A percentile compares a stretch with the other conserved stretches of the same genome.
phyloP scores from a whole-genome alignment of 1,284 basidiomycete species.

The Ganoderma resinaceum region DNA sequence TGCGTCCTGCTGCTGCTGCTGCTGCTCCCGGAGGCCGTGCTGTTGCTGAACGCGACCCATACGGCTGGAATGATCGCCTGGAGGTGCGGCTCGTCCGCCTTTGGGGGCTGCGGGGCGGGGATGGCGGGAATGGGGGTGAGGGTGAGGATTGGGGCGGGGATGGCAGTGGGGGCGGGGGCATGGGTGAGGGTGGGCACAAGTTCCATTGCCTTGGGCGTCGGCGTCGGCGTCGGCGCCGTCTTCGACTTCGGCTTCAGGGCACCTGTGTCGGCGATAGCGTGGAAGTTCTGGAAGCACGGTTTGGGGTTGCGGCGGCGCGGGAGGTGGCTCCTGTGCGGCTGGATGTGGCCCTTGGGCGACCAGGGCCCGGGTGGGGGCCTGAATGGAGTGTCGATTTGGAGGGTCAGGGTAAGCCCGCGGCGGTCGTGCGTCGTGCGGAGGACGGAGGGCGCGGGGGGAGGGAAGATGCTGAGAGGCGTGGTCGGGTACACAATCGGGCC shows the following conservation, averaged over 20 bases:
- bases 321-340: conserved; percentile 39
- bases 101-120: conserved; percentile 22
- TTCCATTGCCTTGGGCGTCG: conserved; percentile 8
- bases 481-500: conserved; percentile 30
- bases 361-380: conserved; percentile 25
- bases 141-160: conserved; percentile 10
- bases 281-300: conserved; percentile 33
- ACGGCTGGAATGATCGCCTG: conserved; percentile 38
- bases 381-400: conserved; percentile 32
- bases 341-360: conserved; percentile 37
- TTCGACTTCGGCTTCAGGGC: conserved; percentile 1
- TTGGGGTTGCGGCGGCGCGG: conserved; percentile 38
- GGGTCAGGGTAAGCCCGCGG: conserved; percentile 34
- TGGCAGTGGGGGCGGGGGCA: no score
- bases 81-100: conserved; percentile 27
- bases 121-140: conserved; percentile 8
- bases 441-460: conserved; percentile 31
- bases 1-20: conserved; percentile 9
- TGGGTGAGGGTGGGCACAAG: not conserved
- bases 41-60: conserved; percentile 33
- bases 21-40: not conserved
- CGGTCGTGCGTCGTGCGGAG: conserved; percentile 34
- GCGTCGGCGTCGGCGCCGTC: not conserved
- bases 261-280: conserved; percentile 18
- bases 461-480: conserved; percentile 36